Conservation (phyloP, 495 filamentous ascomycete species). For the Aspergillus ellipticus region DNA sequence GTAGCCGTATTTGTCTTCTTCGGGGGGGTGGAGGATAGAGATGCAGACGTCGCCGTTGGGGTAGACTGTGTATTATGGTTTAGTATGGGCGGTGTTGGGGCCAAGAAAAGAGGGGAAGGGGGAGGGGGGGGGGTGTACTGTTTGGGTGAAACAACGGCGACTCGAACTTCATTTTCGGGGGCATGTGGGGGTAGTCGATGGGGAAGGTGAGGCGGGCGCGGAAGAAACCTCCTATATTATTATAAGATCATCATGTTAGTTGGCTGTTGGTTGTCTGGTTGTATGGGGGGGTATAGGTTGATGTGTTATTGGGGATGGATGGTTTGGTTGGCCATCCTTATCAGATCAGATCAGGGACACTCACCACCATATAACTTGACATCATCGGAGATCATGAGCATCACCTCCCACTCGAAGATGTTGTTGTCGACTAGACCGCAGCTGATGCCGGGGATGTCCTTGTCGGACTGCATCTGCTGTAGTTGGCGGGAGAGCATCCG, state of each 20-base stretch:
- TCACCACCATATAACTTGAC: slow-evolving; percentile 90
- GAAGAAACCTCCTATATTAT: slow-evolving; percentile 74
- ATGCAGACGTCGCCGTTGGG: slow-evolving; percentile 88
- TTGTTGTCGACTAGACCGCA: slow-evolving; percentile 84
- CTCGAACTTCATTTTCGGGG: slow-evolving; percentile 89
- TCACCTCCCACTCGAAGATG: slow-evolving; percentile 99
- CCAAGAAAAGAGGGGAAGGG: background rate
- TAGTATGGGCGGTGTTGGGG: background rate
- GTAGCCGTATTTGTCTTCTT: slow-evolving; percentile 95
- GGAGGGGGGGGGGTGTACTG: slow-evolving; percentile 41
- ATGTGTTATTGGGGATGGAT: too few species aligned
- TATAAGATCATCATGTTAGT: background rate
- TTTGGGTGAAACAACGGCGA: slow-evolving; percentile 92
- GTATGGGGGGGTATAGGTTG: too few species aligned
- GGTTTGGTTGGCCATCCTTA: background rate
- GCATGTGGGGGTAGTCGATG: slow-evolving; percentile 78
- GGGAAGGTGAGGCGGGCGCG: slow-evolving; percentile 77
- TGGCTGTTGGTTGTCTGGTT: background rate
- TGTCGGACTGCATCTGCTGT: slow-evolving; percentile 88
- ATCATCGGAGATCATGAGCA: slow-evolving; percentile 97
- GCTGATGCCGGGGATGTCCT: slow-evolving; percentile 90
- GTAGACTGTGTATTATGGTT: slow-evolving; percentile 57
- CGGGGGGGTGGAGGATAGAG: slow-evolving; percentile 92
- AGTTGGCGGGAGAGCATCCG: slow-evolving; percentile 79
- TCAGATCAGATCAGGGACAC: too few species aligned